A percentile compares a stretch with the other conserved stretches of the same genome.
phyloP scores from a whole-genome alignment of 345 rosid species.

The Eutrema heterophyllum region DNA sequence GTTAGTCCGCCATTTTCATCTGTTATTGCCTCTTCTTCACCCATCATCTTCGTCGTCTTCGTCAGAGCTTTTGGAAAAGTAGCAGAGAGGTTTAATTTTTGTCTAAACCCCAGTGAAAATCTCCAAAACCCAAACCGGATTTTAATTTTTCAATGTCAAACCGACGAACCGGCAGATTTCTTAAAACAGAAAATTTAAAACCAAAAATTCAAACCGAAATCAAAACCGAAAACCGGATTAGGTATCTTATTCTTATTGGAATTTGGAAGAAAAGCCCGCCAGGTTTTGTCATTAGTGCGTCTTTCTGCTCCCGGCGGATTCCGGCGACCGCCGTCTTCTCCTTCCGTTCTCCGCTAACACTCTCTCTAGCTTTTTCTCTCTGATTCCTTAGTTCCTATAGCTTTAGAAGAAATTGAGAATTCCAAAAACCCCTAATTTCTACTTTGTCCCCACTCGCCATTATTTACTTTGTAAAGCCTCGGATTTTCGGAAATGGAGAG shows the following conservation, averaged over 20 bases:
- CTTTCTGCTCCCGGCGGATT: constrained; percentile 17
- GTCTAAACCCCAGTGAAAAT: not conserved
- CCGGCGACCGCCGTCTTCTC: constrained; percentile 19
- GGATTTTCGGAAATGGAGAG: constrained; percentile 54
- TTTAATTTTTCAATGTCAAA: not conserved
- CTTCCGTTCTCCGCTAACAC: not conserved
- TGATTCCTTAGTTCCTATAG: not conserved
- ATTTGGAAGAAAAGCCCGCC: constrained; percentile 30
- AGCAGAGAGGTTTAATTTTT: not conserved
- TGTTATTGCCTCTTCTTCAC: constrained; percentile 19
- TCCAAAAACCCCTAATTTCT: not conserved
- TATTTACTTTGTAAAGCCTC: not conserved
- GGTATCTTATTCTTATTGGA: constrained; percentile 11
- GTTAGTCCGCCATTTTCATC: constrained; percentile 27
- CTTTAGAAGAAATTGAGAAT: not conserved
- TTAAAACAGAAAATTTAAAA: too few relatives aligned
- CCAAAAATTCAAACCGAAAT: constrained; percentile 18
- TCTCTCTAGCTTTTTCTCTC: not conserved
- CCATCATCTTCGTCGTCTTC: constrained; percentile 15
- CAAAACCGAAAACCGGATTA: constrained; percentile 10
- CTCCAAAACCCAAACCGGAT: not conserved
- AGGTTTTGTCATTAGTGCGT: not conserved
- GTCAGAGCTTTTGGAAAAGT: not conserved
- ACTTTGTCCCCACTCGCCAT: not conserved
- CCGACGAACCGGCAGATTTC: not conserved